phyloP scores from a whole-genome alignment of 2,329 filamentous ascomycete genomes.

The Mollisia scopiformis region DNA sequence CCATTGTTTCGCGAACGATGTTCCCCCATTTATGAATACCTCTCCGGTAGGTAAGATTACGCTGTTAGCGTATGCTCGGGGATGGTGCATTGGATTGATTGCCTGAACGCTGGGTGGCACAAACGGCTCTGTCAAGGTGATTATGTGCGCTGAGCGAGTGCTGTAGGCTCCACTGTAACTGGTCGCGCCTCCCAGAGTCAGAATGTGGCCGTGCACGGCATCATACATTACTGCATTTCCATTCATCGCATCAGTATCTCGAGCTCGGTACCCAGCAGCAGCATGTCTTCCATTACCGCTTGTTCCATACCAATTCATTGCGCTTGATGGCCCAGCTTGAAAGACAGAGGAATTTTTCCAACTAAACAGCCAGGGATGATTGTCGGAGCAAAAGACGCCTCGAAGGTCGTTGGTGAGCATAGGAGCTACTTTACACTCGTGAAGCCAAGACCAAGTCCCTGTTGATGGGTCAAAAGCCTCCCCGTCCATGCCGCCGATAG shows the following conservation, averaged over 20 bases:
- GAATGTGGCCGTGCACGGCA: slow-evolving; percentile 54
- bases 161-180: slow-evolving; percentile 48
- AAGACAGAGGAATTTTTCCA: slow-evolving; percentile 31
- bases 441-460: slow-evolving; percentile 50
- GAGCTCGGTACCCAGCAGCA: slow-evolving; percentile 46
- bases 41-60: slow-evolving; percentile 53
- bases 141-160: slow-evolving; percentile 49
- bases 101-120: slow-evolving; percentile 33
- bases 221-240: slow-evolving; percentile 62
- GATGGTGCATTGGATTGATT: slow-evolving; percentile 41
- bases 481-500: neutral
- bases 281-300: slow-evolving; percentile 43
- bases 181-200: slow-evolving; percentile 52
- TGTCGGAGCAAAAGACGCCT: slow-evolving; percentile 49
- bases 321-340: slow-evolving; percentile 35
- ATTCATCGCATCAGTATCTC: slow-evolving; percentile 55
- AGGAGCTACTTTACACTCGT: slow-evolving; percentile 46
- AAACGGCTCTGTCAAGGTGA: slow-evolving; percentile 46
- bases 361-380: slow-evolving; percentile 50
- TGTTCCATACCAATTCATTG: slow-evolving; percentile 61
- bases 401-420: slow-evolving; percentile 52
- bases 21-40: slow-evolving; percentile 51
- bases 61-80: slow-evolving; percentile 48
- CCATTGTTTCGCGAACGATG: slow-evolving; percentile 46
- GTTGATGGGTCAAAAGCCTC: slow-evolving; percentile 52